Evolutionary conservation across 1,284 basidiomycete genomes (phyloP), one percentile per base, ranked within the genome.

Genomic region (Fomitopsis schrenkii): DNA sequence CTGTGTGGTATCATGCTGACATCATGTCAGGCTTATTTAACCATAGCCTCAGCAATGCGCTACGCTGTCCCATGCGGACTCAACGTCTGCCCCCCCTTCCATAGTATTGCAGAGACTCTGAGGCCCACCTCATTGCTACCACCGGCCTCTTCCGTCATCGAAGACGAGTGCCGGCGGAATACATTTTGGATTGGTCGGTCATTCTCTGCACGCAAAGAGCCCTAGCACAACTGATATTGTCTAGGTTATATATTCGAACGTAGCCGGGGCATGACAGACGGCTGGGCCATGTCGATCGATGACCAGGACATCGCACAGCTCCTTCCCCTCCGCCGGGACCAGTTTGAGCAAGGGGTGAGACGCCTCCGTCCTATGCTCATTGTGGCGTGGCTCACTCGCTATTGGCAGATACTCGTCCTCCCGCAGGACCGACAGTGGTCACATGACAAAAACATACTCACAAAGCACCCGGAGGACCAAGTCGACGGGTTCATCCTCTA

Each of bases 401-500:
- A 54, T 26, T 57, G 46, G 33, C 64, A 88, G 85, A 74, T 77
- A 14, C 74, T 84, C 10, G 82, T 87, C 6, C 74, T 78, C 10
- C 81, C 84, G 8, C 74, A 80, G 38, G 79, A 84, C 46, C 80
- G 90, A 19, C 89, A 91, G 71, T 89, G 88, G 83, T 84, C 87
- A 0, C 83, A 88, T 66, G 80, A 80, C 14, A 79, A 76, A 60
- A 80, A 86, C 66, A 72, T 90, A 15, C 77, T 90, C 28, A 77
- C 84, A 8, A 71, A 73, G 9, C 86, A 90, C 68, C 83, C 83
- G 22, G 83, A 83, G 45, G 77, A 79, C n/a, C 84, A 88, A 67
- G 84, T 83, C 0, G 90, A 92, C 69, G 83, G 88, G 1, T 90
- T 90, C 66, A 83, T 83, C n/a, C 70, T 92, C n/a, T 90, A 88